A percentile compares a stretch with the other conserved stretches of the same genome.
phyloP scores from a whole-genome alignment of 768 basidiomycete genomes.

The Phylloporus rhodoxanthus region DNA sequence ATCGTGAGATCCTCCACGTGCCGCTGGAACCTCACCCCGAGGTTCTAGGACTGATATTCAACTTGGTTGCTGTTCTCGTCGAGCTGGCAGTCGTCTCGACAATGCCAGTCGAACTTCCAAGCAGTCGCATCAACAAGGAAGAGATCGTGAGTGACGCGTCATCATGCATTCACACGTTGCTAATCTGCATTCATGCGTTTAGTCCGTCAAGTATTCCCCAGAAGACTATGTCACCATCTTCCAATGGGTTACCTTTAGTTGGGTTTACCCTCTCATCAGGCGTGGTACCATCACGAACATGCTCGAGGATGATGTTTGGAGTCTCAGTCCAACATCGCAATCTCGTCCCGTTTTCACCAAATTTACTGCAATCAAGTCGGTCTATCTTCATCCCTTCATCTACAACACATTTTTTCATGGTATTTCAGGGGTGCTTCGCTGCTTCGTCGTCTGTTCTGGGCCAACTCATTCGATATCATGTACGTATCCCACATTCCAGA shows the following conservation, averaged over 20 bases:
- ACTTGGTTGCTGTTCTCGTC: slow-evolving; percentile 40
- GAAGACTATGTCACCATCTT: slow-evolving; percentile 74
- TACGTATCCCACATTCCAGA: slow-evolving; percentile 4
- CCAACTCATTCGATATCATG: slow-evolving; percentile 45
- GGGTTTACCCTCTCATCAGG: slow-evolving; percentile 62
- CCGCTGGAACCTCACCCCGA: slow-evolving; percentile 35
- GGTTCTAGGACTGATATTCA: slow-evolving; percentile 29
- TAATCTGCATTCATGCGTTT: background rate
- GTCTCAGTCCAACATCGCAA: slow-evolving; percentile 60
- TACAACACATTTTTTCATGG: background rate
- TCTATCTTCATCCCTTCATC: background rate
- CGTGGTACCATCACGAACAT: slow-evolving; percentile 49
- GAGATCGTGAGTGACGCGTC: slow-evolving; percentile 51
- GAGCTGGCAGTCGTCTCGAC: slow-evolving; percentile 45
- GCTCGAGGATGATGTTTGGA: slow-evolving; percentile 67
- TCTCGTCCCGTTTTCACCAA: slow-evolving; percentile 58
- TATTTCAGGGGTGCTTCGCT: slow-evolving; percentile 28
- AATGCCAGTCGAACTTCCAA: slow-evolving; percentile 69
- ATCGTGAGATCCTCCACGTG: slow-evolving; percentile 38
- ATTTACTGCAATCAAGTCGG: slow-evolving; percentile 31
- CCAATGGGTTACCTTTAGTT: slow-evolving; percentile 67
- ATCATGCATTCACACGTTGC: background rate
- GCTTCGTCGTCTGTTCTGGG: slow-evolving; percentile 38
- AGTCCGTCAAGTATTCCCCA: slow-evolving; percentile 35
- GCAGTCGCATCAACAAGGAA: slow-evolving; percentile 40